phyloP scores from a whole-genome alignment of 2,329 filamentous ascomycete species.

The Talaromyces sp. region DNA sequence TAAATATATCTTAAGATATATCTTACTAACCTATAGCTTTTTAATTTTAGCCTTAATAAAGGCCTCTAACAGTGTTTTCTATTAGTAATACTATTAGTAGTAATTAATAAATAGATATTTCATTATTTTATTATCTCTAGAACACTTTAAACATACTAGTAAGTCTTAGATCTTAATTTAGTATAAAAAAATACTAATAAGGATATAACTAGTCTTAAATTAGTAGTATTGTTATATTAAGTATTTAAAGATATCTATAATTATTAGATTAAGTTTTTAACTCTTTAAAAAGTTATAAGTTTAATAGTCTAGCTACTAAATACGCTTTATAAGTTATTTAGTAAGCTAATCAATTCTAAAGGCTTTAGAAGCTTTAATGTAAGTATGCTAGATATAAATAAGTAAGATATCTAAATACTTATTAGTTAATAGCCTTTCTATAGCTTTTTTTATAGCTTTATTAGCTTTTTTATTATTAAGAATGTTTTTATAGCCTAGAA shows the following conservation, averaged over 20 bases:
- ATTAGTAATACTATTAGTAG: background rate
- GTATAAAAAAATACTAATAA: constrained; percentile 1
- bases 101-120: background rate
- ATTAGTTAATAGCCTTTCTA: too few relatives aligned
- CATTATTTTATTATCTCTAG: background rate
- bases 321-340: background rate
- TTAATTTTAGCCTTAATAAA: background rate
- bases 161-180: background rate
- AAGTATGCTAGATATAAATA: background rate
- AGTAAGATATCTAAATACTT: background rate
- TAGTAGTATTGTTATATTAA: constrained; percentile 1
- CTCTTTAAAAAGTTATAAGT: background rate
- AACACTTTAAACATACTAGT: background rate
- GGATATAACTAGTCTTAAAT: background rate
- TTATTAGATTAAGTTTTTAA: background rate
- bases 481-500: constrained; percentile 9
- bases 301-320: background rate
- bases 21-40: background rate
- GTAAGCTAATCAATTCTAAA: background rate
- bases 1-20: background rate
- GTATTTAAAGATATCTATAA: background rate
- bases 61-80: background rate
- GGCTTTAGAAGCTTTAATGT: background rate
- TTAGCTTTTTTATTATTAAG: constrained; percentile 2
- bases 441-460: too few relatives aligned